Evolutionary conservation across 768 basidiomycete genomes (phyloP).

Genomic region (Rickenella mellea): DNA sequence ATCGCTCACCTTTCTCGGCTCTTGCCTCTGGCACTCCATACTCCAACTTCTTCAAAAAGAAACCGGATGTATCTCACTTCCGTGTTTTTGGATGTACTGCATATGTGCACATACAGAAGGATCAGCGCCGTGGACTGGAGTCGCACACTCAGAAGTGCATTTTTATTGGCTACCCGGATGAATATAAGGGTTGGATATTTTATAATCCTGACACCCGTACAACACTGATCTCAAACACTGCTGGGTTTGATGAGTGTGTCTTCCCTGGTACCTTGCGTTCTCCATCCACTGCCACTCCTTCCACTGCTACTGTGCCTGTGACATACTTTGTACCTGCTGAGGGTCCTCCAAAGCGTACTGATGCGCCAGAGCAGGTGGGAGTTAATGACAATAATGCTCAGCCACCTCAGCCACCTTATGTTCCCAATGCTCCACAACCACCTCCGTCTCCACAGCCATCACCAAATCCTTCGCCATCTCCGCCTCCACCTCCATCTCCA

Average conservation of each 20-base stretch:
- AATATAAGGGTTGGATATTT: slow-evolving; percentile 24
- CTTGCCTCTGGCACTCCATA: slow-evolving; percentile 10
- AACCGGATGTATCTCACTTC: slow-evolving; percentile 22
- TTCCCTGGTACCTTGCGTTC: background rate
- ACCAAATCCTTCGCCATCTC: background rate
- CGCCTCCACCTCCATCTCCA: background rate
- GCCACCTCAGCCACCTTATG: background rate
- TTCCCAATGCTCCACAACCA: background rate
- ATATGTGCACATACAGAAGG: slow-evolving; percentile 27
- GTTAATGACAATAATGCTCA: background rate
- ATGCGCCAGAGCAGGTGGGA: background rate
- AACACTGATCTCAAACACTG: background rate
- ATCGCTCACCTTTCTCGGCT: slow-evolving; percentile 6
- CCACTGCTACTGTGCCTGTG: too few species aligned
- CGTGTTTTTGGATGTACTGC: slow-evolving; percentile 28
- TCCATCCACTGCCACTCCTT: background rate
- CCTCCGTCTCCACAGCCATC: background rate
- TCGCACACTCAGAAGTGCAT: slow-evolving; percentile 21
- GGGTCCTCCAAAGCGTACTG: too few species aligned
- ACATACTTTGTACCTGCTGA: too few species aligned
- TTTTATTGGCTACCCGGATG: slow-evolving; percentile 26
- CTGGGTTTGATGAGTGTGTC: background rate
- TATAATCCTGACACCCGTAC: slow-evolving; percentile 13
- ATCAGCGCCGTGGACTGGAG: slow-evolving; percentile 19
- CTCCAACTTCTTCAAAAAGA: slow-evolving; percentile 12